A percentile compares a stretch with the other conserved stretches of the same genome.
Evolutionary conservation across 495 filamentous ascomycete genomes (phyloP).

Genomic region (Staphylotrichum tortipilum): DNA sequence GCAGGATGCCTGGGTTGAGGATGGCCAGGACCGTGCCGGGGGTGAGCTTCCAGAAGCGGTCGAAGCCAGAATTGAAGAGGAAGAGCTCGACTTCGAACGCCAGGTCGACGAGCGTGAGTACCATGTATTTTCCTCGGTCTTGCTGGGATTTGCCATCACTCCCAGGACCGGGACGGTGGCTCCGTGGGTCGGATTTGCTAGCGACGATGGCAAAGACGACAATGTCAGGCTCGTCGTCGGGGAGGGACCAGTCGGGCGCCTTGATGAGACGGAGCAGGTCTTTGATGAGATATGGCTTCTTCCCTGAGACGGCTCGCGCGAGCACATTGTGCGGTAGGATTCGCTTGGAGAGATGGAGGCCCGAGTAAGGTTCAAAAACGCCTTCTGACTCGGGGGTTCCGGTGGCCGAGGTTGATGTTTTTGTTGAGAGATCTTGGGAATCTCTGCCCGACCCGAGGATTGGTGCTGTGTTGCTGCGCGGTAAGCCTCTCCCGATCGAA

Average conservation of each 20-base stretch:
- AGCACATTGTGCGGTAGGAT: slow-evolving; percentile 76
- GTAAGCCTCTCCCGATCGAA: slow-evolving; percentile 26
- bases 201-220: slow-evolving; percentile 83
- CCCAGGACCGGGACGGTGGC: slow-evolving; percentile 53
- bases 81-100: slow-evolving; percentile 87
- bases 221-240: slow-evolving; percentile 75
- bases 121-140: slow-evolving; percentile 77
- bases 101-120: slow-evolving; percentile 75
- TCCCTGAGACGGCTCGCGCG: slow-evolving; percentile 62
- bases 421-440: slow-evolving; percentile 8
- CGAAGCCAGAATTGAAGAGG: slow-evolving; percentile 85
- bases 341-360: slow-evolving; percentile 74
- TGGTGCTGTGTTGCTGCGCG: slow-evolving; percentile 47
- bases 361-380: slow-evolving; percentile 79
- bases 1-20: slow-evolving; percentile 87
- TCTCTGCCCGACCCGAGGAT: slow-evolving; percentile 30
- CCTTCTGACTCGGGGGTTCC: slow-evolving; percentile 18
- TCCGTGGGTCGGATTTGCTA: slow-evolving; percentile 70
- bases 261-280: slow-evolving; percentile 75
- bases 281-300: slow-evolving; percentile 69
- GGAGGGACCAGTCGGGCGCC: slow-evolving; percentile 73
- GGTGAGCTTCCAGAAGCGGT: slow-evolving; percentile 80
- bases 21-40: slow-evolving; percentile 84
- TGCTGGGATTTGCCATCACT: slow-evolving; percentile 43
- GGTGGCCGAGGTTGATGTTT: background rate